A percentile compares a stretch with the other conserved stretches of the same genome.
phyloP scores from a whole-genome alignment of 257 asterid species.

The Solanum appendiculatum region DNA sequence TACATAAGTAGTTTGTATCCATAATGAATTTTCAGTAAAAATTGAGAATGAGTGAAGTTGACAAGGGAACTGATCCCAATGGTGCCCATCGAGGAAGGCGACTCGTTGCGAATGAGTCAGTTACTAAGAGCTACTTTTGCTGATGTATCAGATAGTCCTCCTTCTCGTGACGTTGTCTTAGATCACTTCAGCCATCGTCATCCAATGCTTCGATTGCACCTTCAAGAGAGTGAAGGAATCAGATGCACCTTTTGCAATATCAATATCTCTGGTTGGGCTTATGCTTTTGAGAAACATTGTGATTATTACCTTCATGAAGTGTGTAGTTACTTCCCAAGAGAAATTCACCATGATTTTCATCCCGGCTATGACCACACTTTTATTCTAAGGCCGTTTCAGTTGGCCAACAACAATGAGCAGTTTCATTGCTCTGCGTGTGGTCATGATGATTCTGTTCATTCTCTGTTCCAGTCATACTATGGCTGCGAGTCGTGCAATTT shows the following conservation, averaged over 20 bases:
- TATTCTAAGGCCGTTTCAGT: no score
- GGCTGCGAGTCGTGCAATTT: no score
- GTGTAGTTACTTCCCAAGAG: background rate
- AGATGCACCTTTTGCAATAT: background rate
- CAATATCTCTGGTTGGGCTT: background rate
- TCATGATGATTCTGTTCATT: no score
- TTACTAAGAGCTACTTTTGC: background rate
- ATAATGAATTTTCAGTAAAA: no score
- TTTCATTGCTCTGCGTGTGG: no score
- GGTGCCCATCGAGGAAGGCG: background rate
- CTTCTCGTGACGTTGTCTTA: background rate
- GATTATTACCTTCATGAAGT: background rate
- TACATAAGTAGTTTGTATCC: no score
- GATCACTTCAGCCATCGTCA: background rate
- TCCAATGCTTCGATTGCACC: background rate
- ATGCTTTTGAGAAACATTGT: background rate
- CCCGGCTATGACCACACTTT: no score
- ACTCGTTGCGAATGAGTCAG: background rate
- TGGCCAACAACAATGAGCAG: no score
- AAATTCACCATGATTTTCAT: no score
- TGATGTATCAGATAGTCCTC: background rate
- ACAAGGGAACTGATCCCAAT: no score
- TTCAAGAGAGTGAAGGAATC: background rate
- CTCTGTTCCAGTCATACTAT: no score
- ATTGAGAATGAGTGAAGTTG: no score